phyloP scores from a whole-genome alignment of 2,329 filamentous ascomycete species.

The Fusarium sp. region DNA sequence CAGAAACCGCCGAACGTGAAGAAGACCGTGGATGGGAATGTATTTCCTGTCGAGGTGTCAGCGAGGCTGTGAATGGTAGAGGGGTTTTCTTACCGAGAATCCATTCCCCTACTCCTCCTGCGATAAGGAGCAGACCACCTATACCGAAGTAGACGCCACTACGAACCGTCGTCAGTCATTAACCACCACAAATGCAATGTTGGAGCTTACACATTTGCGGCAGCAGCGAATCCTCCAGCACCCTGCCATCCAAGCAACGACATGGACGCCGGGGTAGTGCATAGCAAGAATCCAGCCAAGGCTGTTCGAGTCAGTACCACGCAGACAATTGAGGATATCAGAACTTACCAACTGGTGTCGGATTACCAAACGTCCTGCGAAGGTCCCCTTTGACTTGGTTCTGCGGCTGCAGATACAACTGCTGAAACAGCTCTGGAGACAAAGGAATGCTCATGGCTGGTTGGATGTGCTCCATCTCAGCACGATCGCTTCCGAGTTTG shows the following conservation, averaged over 20 bases:
- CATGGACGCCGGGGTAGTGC: constrained; percentile 49
- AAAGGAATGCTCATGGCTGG: constrained; percentile 59
- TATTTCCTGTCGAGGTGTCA: constrained; percentile 54
- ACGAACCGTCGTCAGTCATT: background rate
- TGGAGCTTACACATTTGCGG: constrained; percentile 47
- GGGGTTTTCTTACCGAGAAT: constrained; percentile 52
- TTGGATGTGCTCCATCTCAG: constrained; percentile 42
- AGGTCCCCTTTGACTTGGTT: constrained; percentile 59
- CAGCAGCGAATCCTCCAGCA: constrained; percentile 47
- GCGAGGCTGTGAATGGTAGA: background rate
- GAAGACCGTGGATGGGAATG: constrained; percentile 66
- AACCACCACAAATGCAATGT: fast-evolving
- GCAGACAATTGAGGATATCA: fast-evolving
- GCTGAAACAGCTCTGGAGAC: constrained; percentile 64
- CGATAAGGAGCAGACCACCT: constrained; percentile 59
- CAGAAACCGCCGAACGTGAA: constrained; percentile 62
- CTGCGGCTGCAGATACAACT: constrained; percentile 63
- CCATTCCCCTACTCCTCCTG: constrained; percentile 63
- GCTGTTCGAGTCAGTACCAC: constrained; percentile 14
- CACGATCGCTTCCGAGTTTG: constrained; percentile 27
- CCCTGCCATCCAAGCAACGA: constrained; percentile 48
- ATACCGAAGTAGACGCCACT: constrained; percentile 57
- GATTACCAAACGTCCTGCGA: constrained; percentile 63
- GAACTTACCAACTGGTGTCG: constrained; percentile 58
- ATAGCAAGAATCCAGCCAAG: constrained; percentile 49